Conservation (phyloP, 345 rosid genomes). For the Rhizophora mangle region DNA sequence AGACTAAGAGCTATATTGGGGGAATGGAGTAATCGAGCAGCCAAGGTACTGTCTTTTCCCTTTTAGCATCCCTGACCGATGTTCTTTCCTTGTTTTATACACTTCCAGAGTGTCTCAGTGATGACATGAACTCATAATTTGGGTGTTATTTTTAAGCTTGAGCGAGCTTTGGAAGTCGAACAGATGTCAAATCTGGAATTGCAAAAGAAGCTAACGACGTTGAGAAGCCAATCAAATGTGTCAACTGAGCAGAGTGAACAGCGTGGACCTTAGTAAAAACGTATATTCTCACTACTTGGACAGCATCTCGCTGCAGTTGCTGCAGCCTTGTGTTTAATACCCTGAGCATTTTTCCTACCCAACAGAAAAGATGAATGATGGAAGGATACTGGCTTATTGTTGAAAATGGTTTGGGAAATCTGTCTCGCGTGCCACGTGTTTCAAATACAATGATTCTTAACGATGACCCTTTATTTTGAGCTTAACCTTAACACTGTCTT, state of each 20-base stretch:
- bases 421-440: too few relatives aligned
- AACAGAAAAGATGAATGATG: too few relatives aligned
- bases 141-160: slow-evolving; percentile 44
- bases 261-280: slow-evolving; percentile 2
- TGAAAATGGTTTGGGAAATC: too few relatives aligned
- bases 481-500: too few relatives aligned
- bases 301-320: not conserved
- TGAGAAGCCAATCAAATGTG: slow-evolving; percentile 23
- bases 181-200: slow-evolving; percentile 74
- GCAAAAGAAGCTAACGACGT: slow-evolving; percentile 56
- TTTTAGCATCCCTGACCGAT: not conserved
- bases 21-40: slow-evolving; percentile 90
- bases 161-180: slow-evolving; percentile 82
- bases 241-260: slow-evolving; percentile 32
- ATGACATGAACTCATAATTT: slow-evolving; percentile 2
- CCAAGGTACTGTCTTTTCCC: slow-evolving; percentile 52
- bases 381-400: too few relatives aligned
- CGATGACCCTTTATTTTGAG: too few relatives aligned
- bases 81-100: not conserved
- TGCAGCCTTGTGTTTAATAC: not conserved
- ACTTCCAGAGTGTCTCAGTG: not conserved
- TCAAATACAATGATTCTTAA: too few relatives aligned
- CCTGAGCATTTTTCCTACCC: too few relatives aligned
- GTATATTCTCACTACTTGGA: not conserved
- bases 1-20: slow-evolving; percentile 85